Conservation (phyloP, 257 asterid species). For the Echites panduratus region DNA sequence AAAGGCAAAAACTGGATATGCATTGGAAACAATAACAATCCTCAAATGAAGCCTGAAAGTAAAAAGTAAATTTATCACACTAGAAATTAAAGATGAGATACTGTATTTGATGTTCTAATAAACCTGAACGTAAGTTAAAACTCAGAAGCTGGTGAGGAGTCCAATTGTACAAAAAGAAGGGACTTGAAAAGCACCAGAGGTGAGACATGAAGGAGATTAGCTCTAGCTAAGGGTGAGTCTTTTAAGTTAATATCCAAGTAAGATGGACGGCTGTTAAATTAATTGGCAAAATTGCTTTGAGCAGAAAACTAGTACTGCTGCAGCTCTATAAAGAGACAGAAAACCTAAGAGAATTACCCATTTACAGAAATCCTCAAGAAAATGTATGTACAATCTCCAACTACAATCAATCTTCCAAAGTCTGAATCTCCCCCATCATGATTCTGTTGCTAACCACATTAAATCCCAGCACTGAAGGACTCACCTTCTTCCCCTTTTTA, state of each 20-base stretch:
- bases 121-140: neutral
- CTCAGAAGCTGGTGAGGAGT: neutral
- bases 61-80: too few relatives aligned
- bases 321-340: constrained; percentile 35
- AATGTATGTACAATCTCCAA: constrained; percentile 47
- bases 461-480: constrained; percentile 79
- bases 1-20: too few relatives aligned
- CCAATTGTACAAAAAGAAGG: neutral
- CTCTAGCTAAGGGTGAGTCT: neutral
- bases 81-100: neutral
- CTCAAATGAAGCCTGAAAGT: too few relatives aligned
- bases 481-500: constrained; percentile 83
- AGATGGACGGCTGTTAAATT: constrained; percentile 26
- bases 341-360: constrained; percentile 22
- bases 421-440: constrained; percentile 99
- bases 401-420: constrained; percentile 50
- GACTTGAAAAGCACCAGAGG: neutral
- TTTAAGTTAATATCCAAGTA: neutral
- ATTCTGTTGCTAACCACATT: constrained; percentile 92
- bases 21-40: too few relatives aligned
- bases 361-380: constrained; percentile 37
- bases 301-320: constrained; percentile 52
- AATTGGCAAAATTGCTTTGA: constrained; percentile 48
- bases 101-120: neutral
- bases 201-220: neutral